phyloP scores from a whole-genome alignment of 2,329 filamentous ascomycete species.

The Monosporascus sp. region DNA sequence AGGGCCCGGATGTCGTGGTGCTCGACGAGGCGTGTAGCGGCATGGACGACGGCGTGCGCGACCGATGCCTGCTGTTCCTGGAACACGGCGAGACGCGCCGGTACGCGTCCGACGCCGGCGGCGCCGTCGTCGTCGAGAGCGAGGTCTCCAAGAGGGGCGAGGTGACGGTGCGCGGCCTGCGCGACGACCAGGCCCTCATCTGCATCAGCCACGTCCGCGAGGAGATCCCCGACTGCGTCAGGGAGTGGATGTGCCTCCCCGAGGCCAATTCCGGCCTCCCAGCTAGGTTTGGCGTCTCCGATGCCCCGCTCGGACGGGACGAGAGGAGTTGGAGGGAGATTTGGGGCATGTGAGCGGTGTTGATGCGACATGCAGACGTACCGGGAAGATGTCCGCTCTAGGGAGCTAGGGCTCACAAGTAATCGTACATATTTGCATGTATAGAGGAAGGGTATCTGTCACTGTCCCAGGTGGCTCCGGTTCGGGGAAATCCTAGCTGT shows the following conservation, averaged over 20 bases:
- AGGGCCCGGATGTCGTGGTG: constrained; percentile 74
- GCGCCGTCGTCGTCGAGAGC: constrained; percentile 37
- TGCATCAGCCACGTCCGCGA: constrained; percentile 88
- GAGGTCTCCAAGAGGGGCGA: constrained; percentile 36
- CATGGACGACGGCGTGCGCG: constrained; percentile 74
- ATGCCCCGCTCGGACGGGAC: constrained; percentile 54
- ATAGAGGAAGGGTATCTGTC: no score
- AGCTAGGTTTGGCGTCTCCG: constrained; percentile 59
- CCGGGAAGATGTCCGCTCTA: neutral
- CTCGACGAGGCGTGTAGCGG: constrained; percentile 85
- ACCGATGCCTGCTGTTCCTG: constrained; percentile 82
- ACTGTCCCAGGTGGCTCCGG: no score
- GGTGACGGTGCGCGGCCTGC: constrained; percentile 56
- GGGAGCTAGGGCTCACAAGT: neutral
- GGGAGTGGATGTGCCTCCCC: constrained; percentile 82
- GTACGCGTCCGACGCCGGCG: constrained; percentile 28
- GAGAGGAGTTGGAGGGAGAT: constrained; percentile 58
- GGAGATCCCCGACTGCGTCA: constrained; percentile 78
- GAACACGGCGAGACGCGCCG: constrained; percentile 53
- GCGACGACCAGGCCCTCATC: constrained; percentile 71
- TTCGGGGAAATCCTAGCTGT: no score
- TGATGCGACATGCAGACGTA: neutral
- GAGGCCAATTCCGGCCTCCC: constrained; percentile 59
- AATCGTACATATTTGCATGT: no score
- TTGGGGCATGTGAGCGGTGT: constrained; percentile 42